Base-by-base conservation (phyloP, 2,329 filamentous ascomycete species). In the Fonsecaea nubica region DNA sequence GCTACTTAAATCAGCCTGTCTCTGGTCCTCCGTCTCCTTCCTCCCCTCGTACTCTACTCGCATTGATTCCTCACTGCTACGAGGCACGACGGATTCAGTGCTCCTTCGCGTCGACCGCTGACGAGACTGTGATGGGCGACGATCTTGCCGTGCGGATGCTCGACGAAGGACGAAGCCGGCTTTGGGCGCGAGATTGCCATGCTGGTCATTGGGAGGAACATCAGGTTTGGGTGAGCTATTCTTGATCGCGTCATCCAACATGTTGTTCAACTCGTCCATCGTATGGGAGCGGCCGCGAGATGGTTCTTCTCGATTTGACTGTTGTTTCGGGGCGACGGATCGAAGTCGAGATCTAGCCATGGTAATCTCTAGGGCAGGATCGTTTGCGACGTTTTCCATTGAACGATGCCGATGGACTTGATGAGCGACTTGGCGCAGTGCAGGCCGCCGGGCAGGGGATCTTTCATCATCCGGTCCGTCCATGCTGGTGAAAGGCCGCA, bases 201-300 rank as follows among this genome's bases (percentile, higher is more conserved):
- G 53, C 52, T 58, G 32, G 48, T 69, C 57, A 33, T 35, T 53
- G 48, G 64, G 61, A 21, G 63, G 33, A 7, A 48, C 48, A 25
- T 57, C 63, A 42, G 66, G 59, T 52, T 62, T 52, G 40, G 56
- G 42, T 38, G 36, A 55, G 54, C 45, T 63, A 33, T 59, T 59
- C 33, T 66, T 71, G 53, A 73, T 69, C 9, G 71, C 71, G 67
- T 72, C 59, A 60, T 74, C 71, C 54, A 74, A 52, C 72, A 73
- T 72, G 36, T 59, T 61, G 25, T 69, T 68, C 42, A 74, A 60
- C 56, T 74, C 71, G 58, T 67, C 69, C 62, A 74, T 50, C 25
- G 69, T 69, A 12, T 66, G 48, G 30, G 64, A 53, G 25, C 69
- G 65, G 36, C 50, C 55, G 5, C 58, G 48, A 59, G 61, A 33